Conservation (phyloP, 2,329 filamentous ascomycete genomes). For the Chrysoporthe cubensis region DNA sequence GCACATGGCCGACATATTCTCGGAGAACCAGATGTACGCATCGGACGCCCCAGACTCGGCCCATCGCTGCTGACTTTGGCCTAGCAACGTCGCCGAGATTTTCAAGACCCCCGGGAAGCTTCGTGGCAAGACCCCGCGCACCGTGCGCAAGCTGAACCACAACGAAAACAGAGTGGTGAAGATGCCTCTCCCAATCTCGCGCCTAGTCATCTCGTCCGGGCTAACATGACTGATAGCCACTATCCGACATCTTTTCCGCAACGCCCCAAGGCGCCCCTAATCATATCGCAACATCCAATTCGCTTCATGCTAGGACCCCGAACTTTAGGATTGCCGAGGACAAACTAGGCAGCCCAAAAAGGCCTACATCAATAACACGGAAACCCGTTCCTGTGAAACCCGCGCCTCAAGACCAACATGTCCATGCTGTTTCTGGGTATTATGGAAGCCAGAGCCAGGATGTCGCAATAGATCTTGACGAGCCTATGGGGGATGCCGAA, state of each 20-base stretch:
- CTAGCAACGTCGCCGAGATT: constrained; percentile 87
- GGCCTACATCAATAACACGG: constrained; percentile 36
- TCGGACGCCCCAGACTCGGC: constrained; percentile 16
- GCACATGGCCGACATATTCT: constrained; percentile 95
- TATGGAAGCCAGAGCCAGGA: constrained; percentile 68
- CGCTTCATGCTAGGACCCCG: constrained; percentile 56
- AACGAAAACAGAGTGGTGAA: constrained; percentile 67
- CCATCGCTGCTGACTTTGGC: constrained; percentile 9
- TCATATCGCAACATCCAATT: constrained; percentile 54
- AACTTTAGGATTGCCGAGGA: constrained; percentile 65
- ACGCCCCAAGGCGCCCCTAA: constrained; percentile 59
- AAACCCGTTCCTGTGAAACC: constrained; percentile 40
- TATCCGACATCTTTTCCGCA: constrained; percentile 62
- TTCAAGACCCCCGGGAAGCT: constrained; percentile 92
- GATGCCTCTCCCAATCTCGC: not conserved
- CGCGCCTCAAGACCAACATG: constrained; percentile 37
- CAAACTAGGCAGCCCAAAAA: constrained; percentile 38
- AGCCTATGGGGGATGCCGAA: constrained; percentile 6
- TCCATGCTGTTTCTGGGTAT: constrained; percentile 68
- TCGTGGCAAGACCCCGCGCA: constrained; percentile 79
- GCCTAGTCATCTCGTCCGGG: not conserved
- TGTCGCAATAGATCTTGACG: constrained; percentile 41
- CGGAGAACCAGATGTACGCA: constrained; percentile 81
- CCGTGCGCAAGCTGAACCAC: constrained; percentile 63
- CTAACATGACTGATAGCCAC: constrained; percentile 52